Evolutionary conservation across 2,329 filamentous ascomycete species (phyloP).

Genomic region (Claviceps quebecensis): DNA sequence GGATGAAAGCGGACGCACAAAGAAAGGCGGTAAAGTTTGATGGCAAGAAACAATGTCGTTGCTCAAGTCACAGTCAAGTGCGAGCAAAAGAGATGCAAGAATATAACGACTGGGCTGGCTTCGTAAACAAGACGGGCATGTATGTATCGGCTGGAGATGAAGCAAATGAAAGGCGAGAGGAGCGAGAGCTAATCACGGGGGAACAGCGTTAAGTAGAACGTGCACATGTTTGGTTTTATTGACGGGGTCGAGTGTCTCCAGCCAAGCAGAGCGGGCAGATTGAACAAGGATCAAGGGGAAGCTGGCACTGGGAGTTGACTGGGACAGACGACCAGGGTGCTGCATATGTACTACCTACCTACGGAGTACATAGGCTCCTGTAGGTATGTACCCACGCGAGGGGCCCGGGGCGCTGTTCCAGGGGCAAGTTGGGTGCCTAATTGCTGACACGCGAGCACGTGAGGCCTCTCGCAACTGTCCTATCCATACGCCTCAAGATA

Average conservation of each 20-base stretch:
- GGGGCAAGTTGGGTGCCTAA: no score
- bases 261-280: neutral
- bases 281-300: neutral
- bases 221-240: neutral
- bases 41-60: neutral
- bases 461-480: no score
- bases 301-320: neutral
- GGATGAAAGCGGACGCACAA: neutral
- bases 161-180: slow-evolving; percentile 1
- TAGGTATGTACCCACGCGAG: no score
- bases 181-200: neutral
- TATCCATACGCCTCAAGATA: no score
- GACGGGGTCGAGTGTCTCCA: neutral
- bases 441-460: no score
- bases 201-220: neutral
- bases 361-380: no score
- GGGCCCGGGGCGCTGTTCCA: no score
- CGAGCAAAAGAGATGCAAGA: neutral
- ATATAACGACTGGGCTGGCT: neutral
- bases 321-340: no score
- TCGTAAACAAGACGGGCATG: neutral
- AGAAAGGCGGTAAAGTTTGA: neutral
- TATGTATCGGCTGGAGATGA: neutral
- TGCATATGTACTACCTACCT: no score
- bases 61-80: neutral